Percentiles rank a stretch among this genome's conserved stretches.
Conservation (phyloP, 148 eudicot species). For the Rhododendron williamsianum region DNA sequence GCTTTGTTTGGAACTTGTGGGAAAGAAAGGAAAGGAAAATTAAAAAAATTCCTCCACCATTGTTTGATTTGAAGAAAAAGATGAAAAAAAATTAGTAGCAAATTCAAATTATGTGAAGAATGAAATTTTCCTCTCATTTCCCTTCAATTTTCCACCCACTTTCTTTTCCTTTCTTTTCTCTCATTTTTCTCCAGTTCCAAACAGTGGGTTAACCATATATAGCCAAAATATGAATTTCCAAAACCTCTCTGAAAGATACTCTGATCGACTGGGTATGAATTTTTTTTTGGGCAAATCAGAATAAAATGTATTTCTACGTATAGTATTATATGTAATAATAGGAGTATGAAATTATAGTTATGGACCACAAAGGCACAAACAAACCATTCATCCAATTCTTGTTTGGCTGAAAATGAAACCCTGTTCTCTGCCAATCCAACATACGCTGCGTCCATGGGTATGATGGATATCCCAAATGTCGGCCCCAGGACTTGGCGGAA, state of each 20-base stretch:
- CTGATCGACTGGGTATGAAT: too few relatives aligned
- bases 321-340: not conserved
- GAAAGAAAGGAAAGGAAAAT: not conserved
- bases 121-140: too few relatives aligned
- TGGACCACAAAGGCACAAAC: not conserved
- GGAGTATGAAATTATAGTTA: not conserved
- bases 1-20: too few relatives aligned
- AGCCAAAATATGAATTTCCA: too few relatives aligned
- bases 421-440: conserved; percentile 63
- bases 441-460: conserved; percentile 23
- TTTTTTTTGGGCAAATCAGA: not conserved
- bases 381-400: conserved; percentile 83
- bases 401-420: conserved; percentile 66
- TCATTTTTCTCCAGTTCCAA: too few relatives aligned
- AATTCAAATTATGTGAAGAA: too few relatives aligned
- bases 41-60: too few relatives aligned
- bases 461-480: conserved; percentile 8
- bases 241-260: too few relatives aligned
- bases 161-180: not conserved
- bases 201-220: too few relatives aligned
- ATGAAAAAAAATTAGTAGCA: too few relatives aligned
- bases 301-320: not conserved
- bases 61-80: too few relatives aligned
- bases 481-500: conserved; percentile 35
- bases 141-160: not conserved